Evolutionary conservation across 192 early-diverging fungal genomes (phyloP).

Genomic region (Coemansia sp.): DNA sequence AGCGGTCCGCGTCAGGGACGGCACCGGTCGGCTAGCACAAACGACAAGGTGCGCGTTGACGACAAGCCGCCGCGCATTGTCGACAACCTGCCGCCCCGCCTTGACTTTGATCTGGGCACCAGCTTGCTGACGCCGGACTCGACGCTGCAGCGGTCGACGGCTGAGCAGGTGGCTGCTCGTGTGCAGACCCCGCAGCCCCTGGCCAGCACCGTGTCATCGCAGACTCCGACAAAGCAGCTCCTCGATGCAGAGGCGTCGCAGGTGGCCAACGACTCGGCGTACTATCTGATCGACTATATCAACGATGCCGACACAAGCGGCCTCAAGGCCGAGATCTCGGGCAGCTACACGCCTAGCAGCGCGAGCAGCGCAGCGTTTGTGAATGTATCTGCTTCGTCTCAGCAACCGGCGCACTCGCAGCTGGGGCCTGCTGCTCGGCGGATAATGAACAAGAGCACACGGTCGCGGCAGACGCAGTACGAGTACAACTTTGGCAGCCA

Average conservation of each 20-base stretch:
- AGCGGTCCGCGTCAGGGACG: background rate
- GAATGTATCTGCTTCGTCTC: too few relatives aligned
- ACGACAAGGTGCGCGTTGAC: background rate
- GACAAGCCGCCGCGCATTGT: background rate
- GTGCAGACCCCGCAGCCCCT: background rate
- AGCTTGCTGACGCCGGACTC: conserved; percentile 40
- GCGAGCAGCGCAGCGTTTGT: background rate
- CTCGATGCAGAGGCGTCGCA: background rate
- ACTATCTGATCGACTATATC: conserved; percentile 49
- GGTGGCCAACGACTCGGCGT: conserved; percentile 25
- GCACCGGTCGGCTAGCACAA: conserved; percentile 4
- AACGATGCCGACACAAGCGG: conserved; percentile 6
- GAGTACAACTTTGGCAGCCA: conserved; percentile 51
- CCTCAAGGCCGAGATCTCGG: background rate
- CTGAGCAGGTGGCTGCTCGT: conserved; percentile 3
- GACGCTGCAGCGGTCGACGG: conserved; percentile 20
- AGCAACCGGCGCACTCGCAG: background rate
- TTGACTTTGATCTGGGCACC: conserved; percentile 42
- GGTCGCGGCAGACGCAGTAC: conserved; percentile 45
- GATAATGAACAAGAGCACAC: conserved; percentile 39
- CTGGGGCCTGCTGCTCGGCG: conserved; percentile 24
- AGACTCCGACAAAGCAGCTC: background rate
- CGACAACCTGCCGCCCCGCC: conserved; percentile 17
- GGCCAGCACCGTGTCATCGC: too few relatives aligned
- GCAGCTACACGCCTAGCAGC: background rate